Conservation (phyloP, 1,284 basidiomycete genomes). For the Takashimella tepidaria region DNA sequence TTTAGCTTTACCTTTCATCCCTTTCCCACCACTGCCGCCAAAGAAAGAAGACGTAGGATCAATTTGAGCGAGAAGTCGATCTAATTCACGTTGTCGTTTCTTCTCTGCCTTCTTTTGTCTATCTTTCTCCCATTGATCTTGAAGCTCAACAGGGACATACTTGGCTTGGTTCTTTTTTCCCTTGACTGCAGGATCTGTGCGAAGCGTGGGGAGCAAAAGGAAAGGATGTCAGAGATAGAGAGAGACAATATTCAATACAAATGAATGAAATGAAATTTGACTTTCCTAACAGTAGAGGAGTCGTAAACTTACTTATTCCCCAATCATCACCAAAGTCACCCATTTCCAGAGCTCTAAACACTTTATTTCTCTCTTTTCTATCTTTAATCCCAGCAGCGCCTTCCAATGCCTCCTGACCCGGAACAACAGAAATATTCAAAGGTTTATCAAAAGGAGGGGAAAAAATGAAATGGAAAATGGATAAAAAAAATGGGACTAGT, state of each 20-base stretch:
- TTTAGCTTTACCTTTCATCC: slow-evolving; percentile 61
- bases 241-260: slow-evolving; percentile 3
- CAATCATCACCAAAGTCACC: slow-evolving; percentile 56
- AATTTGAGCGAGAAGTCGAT: slow-evolving; percentile 53
- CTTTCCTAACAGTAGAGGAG: background rate
- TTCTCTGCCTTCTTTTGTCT: slow-evolving; percentile 72
- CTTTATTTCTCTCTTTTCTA: slow-evolving; percentile 55
- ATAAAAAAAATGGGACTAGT: too few species aligned
- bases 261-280: background rate
- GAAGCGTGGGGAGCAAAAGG: slow-evolving; percentile 13
- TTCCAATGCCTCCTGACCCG: slow-evolving; percentile 53
- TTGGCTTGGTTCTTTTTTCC: slow-evolving; percentile 56
- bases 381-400: slow-evolving; percentile 49
- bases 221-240: slow-evolving; percentile 43
- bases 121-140: slow-evolving; percentile 72
- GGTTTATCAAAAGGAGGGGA: background rate
- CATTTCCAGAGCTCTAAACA: slow-evolving; percentile 61
- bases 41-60: slow-evolving; percentile 52
- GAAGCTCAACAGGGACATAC: slow-evolving; percentile 59
- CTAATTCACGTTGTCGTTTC: slow-evolving; percentile 60
- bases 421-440: background rate
- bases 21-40: slow-evolving; percentile 2
- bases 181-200: slow-evolving; percentile 30
- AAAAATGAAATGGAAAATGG: too few species aligned
- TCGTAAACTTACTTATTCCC: slow-evolving; percentile 29